phyloP scores from a whole-genome alignment of 2,329 filamentous ascomycete species.

The Trichoderma asperellum region DNA sequence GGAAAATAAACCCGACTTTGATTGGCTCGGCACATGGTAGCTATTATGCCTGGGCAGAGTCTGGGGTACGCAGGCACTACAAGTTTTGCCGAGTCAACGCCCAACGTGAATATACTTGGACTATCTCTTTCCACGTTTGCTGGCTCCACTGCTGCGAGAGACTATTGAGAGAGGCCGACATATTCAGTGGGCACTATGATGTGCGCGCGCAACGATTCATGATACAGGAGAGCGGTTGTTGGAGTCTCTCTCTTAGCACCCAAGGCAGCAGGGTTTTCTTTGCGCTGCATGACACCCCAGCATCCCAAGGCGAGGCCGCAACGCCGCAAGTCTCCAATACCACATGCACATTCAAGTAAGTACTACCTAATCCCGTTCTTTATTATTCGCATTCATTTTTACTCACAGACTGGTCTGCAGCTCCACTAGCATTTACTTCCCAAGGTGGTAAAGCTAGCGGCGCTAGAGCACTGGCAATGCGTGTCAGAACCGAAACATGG shows the following conservation, averaged over 20 bases:
- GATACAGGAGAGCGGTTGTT: not conserved
- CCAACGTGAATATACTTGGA: not conserved
- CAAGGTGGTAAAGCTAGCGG: constrained; percentile 14
- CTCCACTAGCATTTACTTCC: not conserved
- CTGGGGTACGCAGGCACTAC: not conserved
- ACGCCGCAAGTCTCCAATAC: not conserved
- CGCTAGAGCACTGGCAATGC: constrained; percentile 22
- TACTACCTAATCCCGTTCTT: too few species aligned
- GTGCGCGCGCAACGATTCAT: constrained; percentile 15
- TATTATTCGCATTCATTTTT: too few species aligned
- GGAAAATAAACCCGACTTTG: not conserved
- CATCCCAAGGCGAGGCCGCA: not conserved
- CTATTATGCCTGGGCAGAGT: too few species aligned
- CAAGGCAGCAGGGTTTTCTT: too few species aligned
- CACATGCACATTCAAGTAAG: too few species aligned
- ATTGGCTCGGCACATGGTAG: not conserved
- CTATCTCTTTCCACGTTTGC: not conserved
- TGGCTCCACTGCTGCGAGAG: not conserved
- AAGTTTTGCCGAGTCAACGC: too few species aligned
- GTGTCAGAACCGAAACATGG: constrained; percentile 21
- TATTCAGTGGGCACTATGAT: constrained; percentile 4
- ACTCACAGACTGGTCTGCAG: not conserved
- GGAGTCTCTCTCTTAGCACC: not conserved
- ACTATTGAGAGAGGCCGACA: not conserved
- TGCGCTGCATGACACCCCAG: too few species aligned